Percentiles rank a stretch among this genome's conserved stretches.
phyloP scores from a whole-genome alignment of 129 eudicot species.

The Kitagawia praeruptora region DNA sequence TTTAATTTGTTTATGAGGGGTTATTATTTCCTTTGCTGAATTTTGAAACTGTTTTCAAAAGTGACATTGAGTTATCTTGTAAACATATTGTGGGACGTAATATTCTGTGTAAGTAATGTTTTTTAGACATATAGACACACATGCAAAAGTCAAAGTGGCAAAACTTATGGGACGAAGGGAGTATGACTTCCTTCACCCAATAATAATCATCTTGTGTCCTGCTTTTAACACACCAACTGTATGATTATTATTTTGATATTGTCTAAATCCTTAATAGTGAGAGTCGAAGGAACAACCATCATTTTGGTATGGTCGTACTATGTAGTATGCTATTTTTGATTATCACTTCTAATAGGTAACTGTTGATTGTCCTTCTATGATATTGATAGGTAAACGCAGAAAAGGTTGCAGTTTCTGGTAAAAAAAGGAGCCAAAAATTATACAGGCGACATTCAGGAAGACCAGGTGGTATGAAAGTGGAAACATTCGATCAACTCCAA shows the following conservation, averaged over 20 bases:
- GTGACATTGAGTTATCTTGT: not conserved
- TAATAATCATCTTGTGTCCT: not conserved
- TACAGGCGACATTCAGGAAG: constrained; percentile 98
- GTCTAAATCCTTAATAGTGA: not conserved
- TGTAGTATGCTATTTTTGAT: not conserved
- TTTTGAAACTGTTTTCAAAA: not conserved
- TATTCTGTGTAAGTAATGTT: too few relatives aligned
- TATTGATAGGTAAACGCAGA: constrained; percentile 77
- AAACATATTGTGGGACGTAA: too few relatives aligned
- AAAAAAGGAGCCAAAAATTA: constrained; percentile 71
- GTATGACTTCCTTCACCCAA: not conserved
- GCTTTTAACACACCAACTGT: not conserved
- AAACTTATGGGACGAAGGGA: too few relatives aligned
- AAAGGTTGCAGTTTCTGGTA: constrained; percentile 87
- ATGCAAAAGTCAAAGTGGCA: too few relatives aligned
- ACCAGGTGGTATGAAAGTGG: constrained; percentile 97
- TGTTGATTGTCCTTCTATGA: not conserved
- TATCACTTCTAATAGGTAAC: not conserved
- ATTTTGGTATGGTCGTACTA: not conserved
- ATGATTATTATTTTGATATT: not conserved
- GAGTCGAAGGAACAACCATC: not conserved
- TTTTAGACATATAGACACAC: too few relatives aligned
- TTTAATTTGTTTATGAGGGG: not conserved
- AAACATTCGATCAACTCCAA: constrained; percentile 91
- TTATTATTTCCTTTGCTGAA: not conserved